Percentiles rank a stretch among this genome's conserved stretches.
phyloP scores from a whole-genome alignment of 768 basidiomycete species.

The Xerocomus potaroensis region DNA sequence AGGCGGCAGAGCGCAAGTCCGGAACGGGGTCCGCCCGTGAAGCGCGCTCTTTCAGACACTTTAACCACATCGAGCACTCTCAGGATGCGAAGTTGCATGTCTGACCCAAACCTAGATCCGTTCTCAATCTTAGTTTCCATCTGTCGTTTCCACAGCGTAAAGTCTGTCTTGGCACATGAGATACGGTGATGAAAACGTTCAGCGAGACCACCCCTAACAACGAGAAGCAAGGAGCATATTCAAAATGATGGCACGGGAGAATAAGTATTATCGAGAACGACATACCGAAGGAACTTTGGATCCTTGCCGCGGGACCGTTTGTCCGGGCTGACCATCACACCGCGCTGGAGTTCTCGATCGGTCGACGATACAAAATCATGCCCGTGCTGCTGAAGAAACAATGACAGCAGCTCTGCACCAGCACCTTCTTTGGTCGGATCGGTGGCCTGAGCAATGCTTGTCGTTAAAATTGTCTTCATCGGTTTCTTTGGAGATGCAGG shows the following conservation, averaged over 20 bases:
- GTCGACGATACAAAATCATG: constrained; percentile 33
- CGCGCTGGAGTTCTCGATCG: constrained; percentile 42
- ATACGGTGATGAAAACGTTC: constrained; percentile 44
- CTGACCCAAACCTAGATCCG: constrained; percentile 29
- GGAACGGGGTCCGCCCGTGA: constrained; percentile 25
- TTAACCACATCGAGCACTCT: constrained; percentile 37
- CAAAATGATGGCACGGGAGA: background rate
- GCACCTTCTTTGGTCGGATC: constrained; percentile 50
- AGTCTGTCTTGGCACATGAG: constrained; percentile 41
- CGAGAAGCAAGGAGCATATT: background rate
- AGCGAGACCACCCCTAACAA: constrained; percentile 55
- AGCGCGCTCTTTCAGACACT: constrained; percentile 26
- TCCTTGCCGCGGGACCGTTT: constrained; percentile 44
- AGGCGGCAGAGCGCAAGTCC: constrained; percentile 44
- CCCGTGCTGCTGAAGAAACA: constrained; percentile 48
- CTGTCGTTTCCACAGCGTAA: constrained; percentile 52
- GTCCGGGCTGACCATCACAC: constrained; percentile 55
- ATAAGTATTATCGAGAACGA: constrained; percentile 3
- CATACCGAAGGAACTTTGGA: constrained; percentile 47
- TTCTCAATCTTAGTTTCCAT: constrained; percentile 35
- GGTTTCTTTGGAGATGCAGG: constrained; percentile 30
- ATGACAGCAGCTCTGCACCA: constrained; percentile 47
- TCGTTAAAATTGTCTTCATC: constrained; percentile 48
- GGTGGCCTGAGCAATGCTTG: constrained; percentile 48
- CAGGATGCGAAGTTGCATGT: constrained; percentile 43